Base-by-base conservation (phyloP, 805 yeast species). In the Saccharomycopsis selenospora region DNA sequence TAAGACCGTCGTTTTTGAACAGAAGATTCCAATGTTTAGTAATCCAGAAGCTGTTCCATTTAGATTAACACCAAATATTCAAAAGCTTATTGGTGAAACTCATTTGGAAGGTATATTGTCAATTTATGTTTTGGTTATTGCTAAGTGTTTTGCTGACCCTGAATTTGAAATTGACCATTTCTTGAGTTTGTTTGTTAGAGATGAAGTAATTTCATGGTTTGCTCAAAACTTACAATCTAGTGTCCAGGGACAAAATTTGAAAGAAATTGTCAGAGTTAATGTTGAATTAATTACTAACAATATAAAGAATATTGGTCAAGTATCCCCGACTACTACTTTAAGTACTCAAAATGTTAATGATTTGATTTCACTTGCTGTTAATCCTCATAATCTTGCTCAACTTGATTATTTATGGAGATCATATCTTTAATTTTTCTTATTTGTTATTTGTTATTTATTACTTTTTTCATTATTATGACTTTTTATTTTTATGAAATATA, bases 321-420 rank as follows among this genome's bases (percentile, higher is more conserved):
- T 72, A 23, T 65, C 66, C 42, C 72, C 76, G 11, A 69, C 72
- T 33, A 76, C 76, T 27, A 68, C 76, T 36, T 79, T 84, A 1
- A 86, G 95, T 7, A 86, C 95, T 33, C 98, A 93, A 63, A 82
- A 86, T 52, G 85, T 89, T 27, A 73, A 93, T 57, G 97, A 93
- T 59, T 75, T 91, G 61, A 87, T 95, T 45, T 85, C 95, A 3
- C 90, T 86, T 59, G 98, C 99, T 5, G 98, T 91, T 10, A 93
- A 91, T 61, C 98, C 98, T 29, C 79, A 96, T 57, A 87, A 88
- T 59, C 68, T 93, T 57, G 98, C 98, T 10, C 80, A 87, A 48
- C 83, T 95, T 6, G 99, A 93, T 58, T 82, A 89, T 17, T 73
- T 87, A 55, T 93, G 96, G 89, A 88, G 93, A 96, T 93, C 99